A percentile compares a stretch with the other conserved stretches of the same genome.
Evolutionary conservation across 2,329 filamentous ascomycete species (phyloP).

Genomic region (Ceratocystis lukuohia): DNA sequence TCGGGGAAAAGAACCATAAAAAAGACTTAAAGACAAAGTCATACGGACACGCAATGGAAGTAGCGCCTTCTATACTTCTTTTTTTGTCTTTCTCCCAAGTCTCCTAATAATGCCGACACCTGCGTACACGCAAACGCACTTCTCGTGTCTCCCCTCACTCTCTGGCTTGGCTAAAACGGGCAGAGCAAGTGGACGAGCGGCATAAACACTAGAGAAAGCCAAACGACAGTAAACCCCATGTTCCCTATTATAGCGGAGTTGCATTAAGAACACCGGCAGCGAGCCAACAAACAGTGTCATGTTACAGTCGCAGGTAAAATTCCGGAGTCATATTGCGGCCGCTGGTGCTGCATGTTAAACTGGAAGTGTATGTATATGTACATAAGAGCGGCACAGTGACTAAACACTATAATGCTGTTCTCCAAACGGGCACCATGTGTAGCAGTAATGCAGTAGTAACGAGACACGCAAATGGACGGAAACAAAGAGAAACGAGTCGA

Average conservation of each 20-base stretch:
- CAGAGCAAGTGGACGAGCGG: not conserved
- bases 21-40: too few species aligned
- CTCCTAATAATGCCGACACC: too few species aligned
- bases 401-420: not conserved
- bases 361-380: not conserved
- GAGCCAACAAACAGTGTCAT: not conserved
- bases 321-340: not conserved
- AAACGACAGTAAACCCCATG: not conserved
- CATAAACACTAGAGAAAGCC: not conserved
- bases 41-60: not conserved
- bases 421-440: not conserved
- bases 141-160: too few species aligned
- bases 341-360: not conserved
- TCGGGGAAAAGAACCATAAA: too few species aligned
- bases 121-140: too few species aligned
- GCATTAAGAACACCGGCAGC: not conserved
- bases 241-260: not conserved
- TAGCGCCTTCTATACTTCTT: not conserved
- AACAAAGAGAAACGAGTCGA: not conserved
- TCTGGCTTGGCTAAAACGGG: too few species aligned
- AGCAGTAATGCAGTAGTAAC: not conserved
- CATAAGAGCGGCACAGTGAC: not conserved
- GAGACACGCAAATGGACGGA: not conserved
- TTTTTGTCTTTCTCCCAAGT: not conserved
- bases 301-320: not conserved